Conservation (phyloP, 1,139 yeast species). For the Dujonia santamariae region DNA sequence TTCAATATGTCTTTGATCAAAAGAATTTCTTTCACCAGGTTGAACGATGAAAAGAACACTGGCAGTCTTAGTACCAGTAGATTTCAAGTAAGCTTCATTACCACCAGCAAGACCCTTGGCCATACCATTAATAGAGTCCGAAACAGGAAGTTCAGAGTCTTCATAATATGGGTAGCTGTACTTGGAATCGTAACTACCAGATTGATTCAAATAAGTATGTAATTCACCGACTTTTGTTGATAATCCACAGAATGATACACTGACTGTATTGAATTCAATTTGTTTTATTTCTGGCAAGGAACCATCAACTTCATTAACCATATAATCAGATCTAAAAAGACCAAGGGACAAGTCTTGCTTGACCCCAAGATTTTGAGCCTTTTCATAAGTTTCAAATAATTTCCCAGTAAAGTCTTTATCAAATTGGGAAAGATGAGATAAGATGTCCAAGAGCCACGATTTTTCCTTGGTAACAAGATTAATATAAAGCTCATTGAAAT, state of each 20-base stretch:
- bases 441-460: conserved; percentile 59
- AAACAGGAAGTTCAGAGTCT: conserved; percentile 57
- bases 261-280: conserved; percentile 92
- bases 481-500: conserved; percentile 73
- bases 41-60: conserved; percentile 75
- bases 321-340: conserved; percentile 85
- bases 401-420: conserved; percentile 83
- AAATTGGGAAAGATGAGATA: conserved; percentile 51
- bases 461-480: conserved; percentile 51
- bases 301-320: conserved; percentile 54
- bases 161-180: conserved; percentile 40
- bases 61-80: conserved; percentile 11
- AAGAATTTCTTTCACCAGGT: conserved; percentile 80
- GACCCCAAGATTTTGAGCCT: conserved; percentile 49
- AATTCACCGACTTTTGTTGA: conserved; percentile 76
- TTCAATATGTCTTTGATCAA: conserved; percentile 87
- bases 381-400: conserved; percentile 56
- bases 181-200: conserved; percentile 48
- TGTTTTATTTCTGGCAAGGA: conserved; percentile 61
- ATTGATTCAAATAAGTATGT: conserved; percentile 61
- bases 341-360: conserved; percentile 76
- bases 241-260: conserved; percentile 92
- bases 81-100: conserved; percentile 47
- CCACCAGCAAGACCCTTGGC: conserved; percentile 75
- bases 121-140: conserved; percentile 57